These are phyloP conservation scores for Dioszegia aurantiaca DNA, from an alignment of 768 basidiomycete genomes.

Conservation along the genomic window DNA sequence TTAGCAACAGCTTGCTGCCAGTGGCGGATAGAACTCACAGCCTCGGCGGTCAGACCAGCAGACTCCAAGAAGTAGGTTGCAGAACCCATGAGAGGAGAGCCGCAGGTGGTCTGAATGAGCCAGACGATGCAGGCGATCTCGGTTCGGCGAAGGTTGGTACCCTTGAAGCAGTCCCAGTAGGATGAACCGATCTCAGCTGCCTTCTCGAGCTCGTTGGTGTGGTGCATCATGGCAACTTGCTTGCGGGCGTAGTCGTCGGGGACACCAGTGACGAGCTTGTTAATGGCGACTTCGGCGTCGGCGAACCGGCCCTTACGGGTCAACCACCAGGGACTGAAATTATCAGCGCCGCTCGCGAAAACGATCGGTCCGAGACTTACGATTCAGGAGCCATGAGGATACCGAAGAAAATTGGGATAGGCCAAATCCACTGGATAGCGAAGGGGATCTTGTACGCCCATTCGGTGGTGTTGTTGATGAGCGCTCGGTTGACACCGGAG, in stretches of 20 bases:
- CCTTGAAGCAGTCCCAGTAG: conserved; percentile 38
- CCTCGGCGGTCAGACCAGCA: conserved; percentile 30
- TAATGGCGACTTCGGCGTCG: conserved; percentile 24
- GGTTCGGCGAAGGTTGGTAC: conserved; percentile 42
- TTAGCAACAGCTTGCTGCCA: too few species aligned
- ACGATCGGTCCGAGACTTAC: conserved; percentile 1
- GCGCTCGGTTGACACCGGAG: conserved; percentile 33
- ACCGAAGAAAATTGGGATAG: conserved; percentile 35
- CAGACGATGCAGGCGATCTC: conserved; percentile 43
- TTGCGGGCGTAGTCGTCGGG: conserved; percentile 39
- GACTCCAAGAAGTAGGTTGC: conserved; percentile 43
- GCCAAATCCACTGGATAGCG: conserved; percentile 43
- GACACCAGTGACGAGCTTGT: conserved; percentile 24
- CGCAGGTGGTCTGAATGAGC: conserved; percentile 41
- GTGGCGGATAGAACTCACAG: background rate
- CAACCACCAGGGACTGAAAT: conserved; percentile 40
- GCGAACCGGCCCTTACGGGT: conserved; percentile 35
- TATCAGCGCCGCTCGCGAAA: background rate
- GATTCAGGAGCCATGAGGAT: conserved; percentile 43
- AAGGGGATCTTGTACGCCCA: conserved; percentile 29
- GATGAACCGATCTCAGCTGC: conserved; percentile 26
- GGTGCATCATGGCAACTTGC: conserved; percentile 31
- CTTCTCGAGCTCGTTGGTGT: conserved; percentile 35
- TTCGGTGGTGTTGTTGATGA: conserved; percentile 20
- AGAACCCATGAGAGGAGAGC: conserved; percentile 17